Percentiles rank a stretch among this genome's conserved stretches.
Conservation (phyloP, 176 grass and related monocot species). For the Carex myosuroides region DNA sequence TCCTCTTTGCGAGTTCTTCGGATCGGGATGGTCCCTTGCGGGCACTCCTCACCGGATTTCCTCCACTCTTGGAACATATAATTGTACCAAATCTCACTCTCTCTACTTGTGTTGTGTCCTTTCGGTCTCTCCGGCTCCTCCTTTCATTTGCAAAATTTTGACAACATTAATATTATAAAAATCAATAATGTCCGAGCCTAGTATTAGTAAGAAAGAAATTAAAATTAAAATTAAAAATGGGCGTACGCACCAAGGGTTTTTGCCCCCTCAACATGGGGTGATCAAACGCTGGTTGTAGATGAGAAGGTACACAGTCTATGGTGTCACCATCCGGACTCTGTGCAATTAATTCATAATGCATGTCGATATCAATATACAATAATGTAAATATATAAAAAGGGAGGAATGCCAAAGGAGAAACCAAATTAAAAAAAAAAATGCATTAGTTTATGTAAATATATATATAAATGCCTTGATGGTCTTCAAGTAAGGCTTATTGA, state of each 20-base stretch:
- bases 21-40: constrained; percentile 51
- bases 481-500: constrained; percentile 72
- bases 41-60: constrained; percentile 46
- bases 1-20: constrained; percentile 54
- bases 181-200: no score
- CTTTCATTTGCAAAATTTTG: constrained; percentile 16
- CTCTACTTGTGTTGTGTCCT: constrained; percentile 23
- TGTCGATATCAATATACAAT: not conserved
- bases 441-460: no score
- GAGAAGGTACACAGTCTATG: constrained; percentile 65
- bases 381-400: not conserved
- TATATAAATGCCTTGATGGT: constrained; percentile 41
- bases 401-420: not conserved
- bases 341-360: not conserved
- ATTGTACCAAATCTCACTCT: not conserved
- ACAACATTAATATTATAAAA: not conserved
- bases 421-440: not conserved
- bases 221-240: not conserved
- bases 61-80: constrained; percentile 47
- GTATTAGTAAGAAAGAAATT: not conserved
- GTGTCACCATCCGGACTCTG: constrained; percentile 71
- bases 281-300: constrained; percentile 67
- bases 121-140: constrained; percentile 65
- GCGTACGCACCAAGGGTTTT: constrained; percentile 34
- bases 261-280: constrained; percentile 43